Evolutionary conservation across 345 rosid genomes (phyloP).

Genomic region (Erysimum cheiranthoides): DNA sequence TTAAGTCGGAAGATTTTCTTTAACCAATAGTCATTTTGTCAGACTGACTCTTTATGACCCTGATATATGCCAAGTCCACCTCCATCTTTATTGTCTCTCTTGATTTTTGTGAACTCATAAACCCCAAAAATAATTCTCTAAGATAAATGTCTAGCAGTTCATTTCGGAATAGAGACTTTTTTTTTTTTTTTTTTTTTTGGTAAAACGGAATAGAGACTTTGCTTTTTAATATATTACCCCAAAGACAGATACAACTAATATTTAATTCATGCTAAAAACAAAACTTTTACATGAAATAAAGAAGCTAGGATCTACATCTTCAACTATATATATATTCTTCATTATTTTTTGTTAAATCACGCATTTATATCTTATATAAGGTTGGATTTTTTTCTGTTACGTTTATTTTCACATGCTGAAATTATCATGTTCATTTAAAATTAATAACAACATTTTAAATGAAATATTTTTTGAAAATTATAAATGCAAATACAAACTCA

Average conservation of each 20-base stretch:
- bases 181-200: too few species aligned
- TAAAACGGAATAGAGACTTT: neutral
- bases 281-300: neutral
- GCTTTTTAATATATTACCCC: slow-evolving; percentile 9
- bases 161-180: neutral
- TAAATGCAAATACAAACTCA: slow-evolving; percentile 1
- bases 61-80: slow-evolving; percentile 35
- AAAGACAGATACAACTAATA: slow-evolving; percentile 4
- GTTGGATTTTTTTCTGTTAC: neutral
- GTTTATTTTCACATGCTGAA: neutral
- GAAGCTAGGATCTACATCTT: slow-evolving; percentile 11
- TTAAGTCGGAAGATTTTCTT: slow-evolving; percentile 40
- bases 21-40: slow-evolving; percentile 41
- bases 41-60: slow-evolving; percentile 39
- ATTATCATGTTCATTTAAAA: neutral
- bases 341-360: neutral
- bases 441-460: neutral
- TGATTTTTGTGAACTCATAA: slow-evolving; percentile 32
- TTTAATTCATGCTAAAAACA: slow-evolving; percentile 4
- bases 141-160: slow-evolving; percentile 13
- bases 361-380: neutral
- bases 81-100: slow-evolving; percentile 42
- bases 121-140: neutral
- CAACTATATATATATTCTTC: neutral
- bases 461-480: neutral